Evolutionary conservation across 371 early-diverging fungal species (phyloP), one percentile per base, ranked within the genome.

Genomic region (Apophysomyces elegans): DNA sequence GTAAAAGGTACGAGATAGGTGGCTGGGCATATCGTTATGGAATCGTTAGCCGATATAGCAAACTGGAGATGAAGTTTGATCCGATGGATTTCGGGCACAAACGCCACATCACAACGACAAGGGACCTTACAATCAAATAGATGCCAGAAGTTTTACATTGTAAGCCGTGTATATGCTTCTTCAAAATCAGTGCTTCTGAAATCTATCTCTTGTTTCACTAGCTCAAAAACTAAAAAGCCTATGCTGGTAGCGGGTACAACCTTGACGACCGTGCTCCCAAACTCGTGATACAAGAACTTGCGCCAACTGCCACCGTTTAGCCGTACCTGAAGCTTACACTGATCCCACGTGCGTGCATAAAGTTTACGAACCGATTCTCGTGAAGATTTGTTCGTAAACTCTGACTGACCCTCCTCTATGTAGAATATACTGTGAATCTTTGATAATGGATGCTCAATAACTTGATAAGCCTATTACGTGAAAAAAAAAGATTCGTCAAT

Each of bases 181-280:
- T 75, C 78, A 70, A 80, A 76, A 36, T 70, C 69, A 18, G 74
- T 67, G 56, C 79, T 79, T 64, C 79, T 70, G 63, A 81, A 81
- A 67, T 88, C 87, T 46, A 88, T 70, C 62, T 86, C 84, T 6
- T 84, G 78, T 61, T 91, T 91, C 36, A 91, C 84, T 14, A 91
- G 59, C 70, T 91, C 92, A 76, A 91, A 91, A 9, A 88, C 88
- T 14, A 91, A 63, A 45, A 91, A 89, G 1, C 92, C 92, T 1
- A 88, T 73, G 62, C 90, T 89, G 7, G 92, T 89, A 0, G 92
- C 92, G 5, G 92, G 92, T 0, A 90, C 84, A 4, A 89, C 86
- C 38, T 89, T 78, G 41, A 90, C 63, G 7, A 90, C 83, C 0
- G 90, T 90, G 11, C 78, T 74, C 1, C 77, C 80, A 78, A 91